Conservation (phyloP, 2,329 filamentous ascomycete species). For the Raffaelea deltoideospora region DNA sequence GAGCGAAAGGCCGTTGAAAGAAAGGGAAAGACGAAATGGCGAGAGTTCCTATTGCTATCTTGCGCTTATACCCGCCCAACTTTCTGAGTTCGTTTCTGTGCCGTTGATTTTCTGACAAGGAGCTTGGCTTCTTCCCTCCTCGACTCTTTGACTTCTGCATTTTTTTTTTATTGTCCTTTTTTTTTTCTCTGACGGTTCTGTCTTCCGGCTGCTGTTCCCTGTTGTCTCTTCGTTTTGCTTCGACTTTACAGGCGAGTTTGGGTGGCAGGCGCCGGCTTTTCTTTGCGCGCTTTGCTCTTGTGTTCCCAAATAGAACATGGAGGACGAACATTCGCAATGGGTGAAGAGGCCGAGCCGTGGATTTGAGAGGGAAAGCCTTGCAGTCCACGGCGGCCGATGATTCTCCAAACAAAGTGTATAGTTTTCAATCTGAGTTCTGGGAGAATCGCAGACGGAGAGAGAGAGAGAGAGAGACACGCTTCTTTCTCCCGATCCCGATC, state of each 20-base stretch:
- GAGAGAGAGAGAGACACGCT: background rate
- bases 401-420: slow-evolving; percentile 12
- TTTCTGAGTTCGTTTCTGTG: background rate
- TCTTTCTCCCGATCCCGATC: background rate
- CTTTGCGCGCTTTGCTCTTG: no score
- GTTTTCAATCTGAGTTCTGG: slow-evolving; percentile 25
- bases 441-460: slow-evolving; percentile 7
- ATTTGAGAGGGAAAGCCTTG: background rate
- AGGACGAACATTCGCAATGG: no score
- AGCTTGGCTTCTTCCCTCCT: no score
- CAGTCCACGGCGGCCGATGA: slow-evolving; percentile 10
- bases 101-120: background rate
- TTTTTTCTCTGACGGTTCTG: background rate
- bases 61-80: background rate
- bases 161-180: background rate
- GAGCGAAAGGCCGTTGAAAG: background rate
- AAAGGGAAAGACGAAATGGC: background rate
- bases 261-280: background rate
- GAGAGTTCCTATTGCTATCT: background rate
- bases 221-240: no score
- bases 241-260: background rate
- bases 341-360: background rate
- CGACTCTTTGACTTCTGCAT: background rate
- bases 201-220: no score
- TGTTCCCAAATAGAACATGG: no score